Base-by-base conservation (phyloP, 495 filamentous ascomycete species). In the Aspergillus funiculosus region DNA sequence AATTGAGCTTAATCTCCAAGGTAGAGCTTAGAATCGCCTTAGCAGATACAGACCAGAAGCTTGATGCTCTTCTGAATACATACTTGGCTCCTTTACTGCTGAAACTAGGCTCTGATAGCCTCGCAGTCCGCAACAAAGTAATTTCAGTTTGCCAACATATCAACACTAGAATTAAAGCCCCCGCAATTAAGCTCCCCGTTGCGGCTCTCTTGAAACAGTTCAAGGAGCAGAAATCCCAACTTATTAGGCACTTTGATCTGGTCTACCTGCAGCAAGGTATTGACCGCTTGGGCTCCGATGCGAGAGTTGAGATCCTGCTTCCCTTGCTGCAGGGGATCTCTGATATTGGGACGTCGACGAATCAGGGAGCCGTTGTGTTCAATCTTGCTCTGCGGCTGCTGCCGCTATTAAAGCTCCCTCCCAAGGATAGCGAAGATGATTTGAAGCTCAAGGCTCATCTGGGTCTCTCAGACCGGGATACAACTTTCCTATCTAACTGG, bases 11-110 rank as follows among this genome's bases (percentile, higher is more conserved):
- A 41, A 75, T 95, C 49, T 86, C 86, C 54, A 94, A 94, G 57
- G 86, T 96, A 37, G 88, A 95, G 62, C 83, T 94, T 58, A 79
- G 82, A 32, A 88, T 98, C 46, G 86, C 92, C n/a, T 73, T 87
- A 39, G 81, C 86, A 11, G 82, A 88, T 46, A 78, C 86, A n/a
- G 90, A 94, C 51, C 70, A 74, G 46, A 91, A 88, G 63, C 75
- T 98, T 4, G 79, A 89, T 56, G 61, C 79, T 19, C 72, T 89
- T 5, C 74, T 98, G 19, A 78, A 82, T 48, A 81, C 76, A 8
- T 95, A 90, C 51, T 68, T 97, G n/a, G 64, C 85, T 2, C 82
- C 91, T 1, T 58, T 97, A 25, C 70, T 98, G 15, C 71, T 95
- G 41, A 96, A 95, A 58, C 78, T 94, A 14, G 79, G 74, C 11